Evolutionary conservation across 257 asterid genomes (phyloP).

Genomic region (Nicotiana undulata): DNA sequence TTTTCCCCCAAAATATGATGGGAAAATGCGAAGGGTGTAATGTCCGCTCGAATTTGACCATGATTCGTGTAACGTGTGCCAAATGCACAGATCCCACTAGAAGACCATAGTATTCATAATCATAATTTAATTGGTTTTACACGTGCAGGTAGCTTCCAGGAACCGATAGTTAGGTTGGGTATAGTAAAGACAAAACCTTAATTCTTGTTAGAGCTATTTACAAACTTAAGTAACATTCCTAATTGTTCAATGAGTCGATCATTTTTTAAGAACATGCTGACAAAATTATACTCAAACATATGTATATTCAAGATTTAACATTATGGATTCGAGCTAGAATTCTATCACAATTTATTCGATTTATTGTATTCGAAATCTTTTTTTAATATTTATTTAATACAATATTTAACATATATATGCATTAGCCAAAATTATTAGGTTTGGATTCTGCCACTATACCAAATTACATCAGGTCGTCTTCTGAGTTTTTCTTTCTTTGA

Average conservation of each 20-base stretch:
- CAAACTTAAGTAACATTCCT: background rate
- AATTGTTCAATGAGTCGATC: too few species aligned
- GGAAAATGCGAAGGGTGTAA: background rate
- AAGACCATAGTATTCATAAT: background rate
- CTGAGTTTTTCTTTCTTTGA: background rate
- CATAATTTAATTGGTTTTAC: background rate
- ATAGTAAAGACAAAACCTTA: background rate
- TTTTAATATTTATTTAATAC: too few species aligned
- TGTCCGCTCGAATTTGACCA: background rate
- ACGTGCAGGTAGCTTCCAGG: conserved; percentile 18
- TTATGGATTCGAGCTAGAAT: too few species aligned
- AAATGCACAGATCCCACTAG: background rate
- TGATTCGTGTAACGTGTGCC: background rate
- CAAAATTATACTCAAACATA: too few species aligned
- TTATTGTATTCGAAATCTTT: too few species aligned
- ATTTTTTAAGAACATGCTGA: too few species aligned
- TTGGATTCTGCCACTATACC: too few species aligned
- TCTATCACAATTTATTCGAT: too few species aligned
- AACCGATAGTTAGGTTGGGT: background rate
- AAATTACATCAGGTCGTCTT: background rate
- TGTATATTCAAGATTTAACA: too few species aligned
- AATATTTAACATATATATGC: too few species aligned
- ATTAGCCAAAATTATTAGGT: too few species aligned
- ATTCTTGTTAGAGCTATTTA: background rate
- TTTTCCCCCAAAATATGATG: background rate